Conservation (phyloP, 1,284 basidiomycete species). For the Microbotryomycetes sp. region DNA sequence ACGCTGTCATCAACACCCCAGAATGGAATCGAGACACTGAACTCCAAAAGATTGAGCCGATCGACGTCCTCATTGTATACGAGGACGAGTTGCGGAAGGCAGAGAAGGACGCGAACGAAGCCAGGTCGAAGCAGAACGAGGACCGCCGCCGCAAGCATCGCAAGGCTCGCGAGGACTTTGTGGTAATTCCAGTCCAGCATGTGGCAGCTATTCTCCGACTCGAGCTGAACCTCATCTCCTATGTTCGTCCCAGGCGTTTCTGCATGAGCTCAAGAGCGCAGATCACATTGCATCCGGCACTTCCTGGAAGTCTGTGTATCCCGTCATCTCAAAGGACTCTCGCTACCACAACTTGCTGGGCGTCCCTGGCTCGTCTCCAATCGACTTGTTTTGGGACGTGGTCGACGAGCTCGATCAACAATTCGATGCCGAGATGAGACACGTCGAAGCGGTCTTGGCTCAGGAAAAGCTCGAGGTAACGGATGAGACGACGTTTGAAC, state of each 20-base stretch:
- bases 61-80: slow-evolving; percentile 83
- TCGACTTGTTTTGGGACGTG: slow-evolving; percentile 93
- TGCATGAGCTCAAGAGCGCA: slow-evolving; percentile 58
- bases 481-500: slow-evolving; percentile 40
- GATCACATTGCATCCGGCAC: slow-evolving; percentile 69
- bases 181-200: slow-evolving; percentile 44
- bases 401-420: slow-evolving; percentile 80
- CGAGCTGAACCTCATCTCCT: neutral
- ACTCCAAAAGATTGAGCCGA: slow-evolving; percentile 68
- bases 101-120: slow-evolving; percentile 80
- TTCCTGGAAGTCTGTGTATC: slow-evolving; percentile 86
- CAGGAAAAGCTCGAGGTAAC: slow-evolving; percentile 44
- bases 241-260: slow-evolving; percentile 49
- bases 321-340: slow-evolving; percentile 62
- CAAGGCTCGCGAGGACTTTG: slow-evolving; percentile 82
- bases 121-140: slow-evolving; percentile 65
- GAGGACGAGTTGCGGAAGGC: slow-evolving; percentile 82
- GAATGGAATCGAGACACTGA: slow-evolving; percentile 67
- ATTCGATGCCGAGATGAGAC: slow-evolving; percentile 64
- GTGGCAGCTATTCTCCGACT: neutral
- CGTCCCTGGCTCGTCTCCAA: slow-evolving; percentile 74
- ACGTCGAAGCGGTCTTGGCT: slow-evolving; percentile 47
- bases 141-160: slow-evolving; percentile 73
- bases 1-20: slow-evolving; percentile 63
- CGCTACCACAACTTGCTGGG: slow-evolving; percentile 82